phyloP scores from a whole-genome alignment of 2,329 filamentous ascomycete genomes.

The Alternaria hordeiaustralica region DNA sequence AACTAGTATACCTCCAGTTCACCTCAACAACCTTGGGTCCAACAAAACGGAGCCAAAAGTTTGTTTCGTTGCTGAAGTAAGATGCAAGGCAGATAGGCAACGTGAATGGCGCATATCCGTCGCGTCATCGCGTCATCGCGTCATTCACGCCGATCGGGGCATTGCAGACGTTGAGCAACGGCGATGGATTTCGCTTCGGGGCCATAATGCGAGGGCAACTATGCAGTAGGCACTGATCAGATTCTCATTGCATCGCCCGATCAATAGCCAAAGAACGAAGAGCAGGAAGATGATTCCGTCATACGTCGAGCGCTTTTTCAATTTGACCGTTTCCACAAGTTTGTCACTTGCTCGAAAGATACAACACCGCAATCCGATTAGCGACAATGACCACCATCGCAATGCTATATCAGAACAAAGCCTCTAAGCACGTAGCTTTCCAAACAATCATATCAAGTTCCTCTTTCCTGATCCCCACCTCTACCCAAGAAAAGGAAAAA shows the following conservation, averaged over 20 bases:
- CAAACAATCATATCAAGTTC: not conserved
- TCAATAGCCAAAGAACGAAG: not conserved
- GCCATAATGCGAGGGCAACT: not conserved
- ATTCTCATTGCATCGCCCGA: not conserved
- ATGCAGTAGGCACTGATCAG: not conserved
- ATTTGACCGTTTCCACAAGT: not conserved
- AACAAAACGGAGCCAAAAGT: not conserved
- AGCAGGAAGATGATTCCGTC: not conserved
- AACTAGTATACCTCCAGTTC: not conserved
- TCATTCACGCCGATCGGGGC: not conserved
- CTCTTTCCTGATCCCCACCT: not conserved
- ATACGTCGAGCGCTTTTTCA: not conserved
- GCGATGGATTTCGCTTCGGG: not conserved
- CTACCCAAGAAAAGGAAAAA: not conserved
- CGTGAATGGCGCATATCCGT: not conserved
- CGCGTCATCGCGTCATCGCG: not conserved
- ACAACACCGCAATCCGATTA: not conserved
- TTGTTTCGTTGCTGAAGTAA: not conserved
- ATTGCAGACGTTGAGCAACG: not conserved
- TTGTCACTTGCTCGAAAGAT: not conserved
- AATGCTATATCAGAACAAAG: not conserved
- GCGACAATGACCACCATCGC: not conserved
- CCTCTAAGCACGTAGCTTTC: not conserved
- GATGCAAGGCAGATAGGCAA: not conserved
- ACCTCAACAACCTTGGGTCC: not conserved